Percentiles rank a stretch among this genome's conserved stretches.
Conservation (phyloP, 371 early-diverging fungal genomes). For the Umbelopsis sp. region DNA sequence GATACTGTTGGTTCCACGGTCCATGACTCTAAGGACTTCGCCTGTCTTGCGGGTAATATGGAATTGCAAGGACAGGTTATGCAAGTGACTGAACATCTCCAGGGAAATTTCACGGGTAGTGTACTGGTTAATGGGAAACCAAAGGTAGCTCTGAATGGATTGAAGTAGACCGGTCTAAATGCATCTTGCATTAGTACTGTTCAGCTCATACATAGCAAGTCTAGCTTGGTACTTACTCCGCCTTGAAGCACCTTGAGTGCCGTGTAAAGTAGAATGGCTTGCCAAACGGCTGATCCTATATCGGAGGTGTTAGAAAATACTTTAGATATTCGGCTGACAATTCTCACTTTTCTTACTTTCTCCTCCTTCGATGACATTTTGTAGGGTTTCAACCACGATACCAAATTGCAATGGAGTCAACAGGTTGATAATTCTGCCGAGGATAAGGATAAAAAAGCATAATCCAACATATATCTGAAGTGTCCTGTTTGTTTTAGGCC, state of each 20-base stretch:
- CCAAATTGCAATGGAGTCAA: constrained; percentile 83
- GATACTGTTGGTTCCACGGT: constrained; percentile 85
- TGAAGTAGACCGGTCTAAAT: constrained; percentile 73
- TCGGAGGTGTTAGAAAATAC: constrained; percentile 27
- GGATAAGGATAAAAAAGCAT: constrained; percentile 67
- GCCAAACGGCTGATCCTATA: constrained; percentile 42
- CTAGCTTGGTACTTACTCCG: constrained; percentile 38
- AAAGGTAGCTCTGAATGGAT: constrained; percentile 77
- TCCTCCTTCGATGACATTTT: constrained; percentile 41
- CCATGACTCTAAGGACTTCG: constrained; percentile 86
- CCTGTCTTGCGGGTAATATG: constrained; percentile 95
- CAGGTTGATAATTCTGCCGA: constrained; percentile 82
- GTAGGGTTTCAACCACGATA: constrained; percentile 70
- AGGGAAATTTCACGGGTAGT: constrained; percentile 89
- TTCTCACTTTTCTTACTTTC: constrained; percentile 24
- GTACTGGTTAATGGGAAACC: constrained; percentile 92
- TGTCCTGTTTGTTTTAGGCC: constrained; percentile 72
- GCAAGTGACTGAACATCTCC: constrained; percentile 86
- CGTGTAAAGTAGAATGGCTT: constrained; percentile 70
- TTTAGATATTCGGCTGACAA: neutral
- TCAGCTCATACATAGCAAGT: neutral
- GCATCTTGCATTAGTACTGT: neutral
- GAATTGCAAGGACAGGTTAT: constrained; percentile 82
- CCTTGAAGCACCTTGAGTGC: constrained; percentile 78
- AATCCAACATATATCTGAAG: constrained; percentile 73